A percentile compares a stretch with the other conserved stretches of the same genome.
Conservation (phyloP, 352 stramenopile genomes). For the Achlya hypogyna region DNA sequence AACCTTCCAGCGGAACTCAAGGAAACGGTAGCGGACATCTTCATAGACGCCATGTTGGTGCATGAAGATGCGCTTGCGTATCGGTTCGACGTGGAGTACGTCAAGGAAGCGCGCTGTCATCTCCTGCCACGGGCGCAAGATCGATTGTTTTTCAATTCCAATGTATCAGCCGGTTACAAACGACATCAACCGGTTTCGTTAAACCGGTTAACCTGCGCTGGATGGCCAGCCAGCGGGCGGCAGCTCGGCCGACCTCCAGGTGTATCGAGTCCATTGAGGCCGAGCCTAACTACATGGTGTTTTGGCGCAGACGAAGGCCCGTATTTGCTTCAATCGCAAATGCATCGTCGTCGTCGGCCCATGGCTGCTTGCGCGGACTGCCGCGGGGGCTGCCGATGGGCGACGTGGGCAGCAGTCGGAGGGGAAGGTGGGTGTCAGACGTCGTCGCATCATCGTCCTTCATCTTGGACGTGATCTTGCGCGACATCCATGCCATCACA, state of each 20-base stretch:
- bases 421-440: neutral
- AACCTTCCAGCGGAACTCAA: neutral
- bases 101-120: too few species aligned
- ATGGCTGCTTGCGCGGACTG: conserved; percentile 8
- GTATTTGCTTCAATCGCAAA: neutral
- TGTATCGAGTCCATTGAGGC: too few species aligned
- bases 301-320: conserved; percentile 4
- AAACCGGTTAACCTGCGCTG: too few species aligned
- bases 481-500: conserved; percentile 63
- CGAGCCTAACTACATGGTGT: neutral
- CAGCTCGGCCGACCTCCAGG: too few species aligned
- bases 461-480: conserved; percentile 36
- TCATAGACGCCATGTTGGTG: neutral
- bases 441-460: neutral
- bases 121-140: too few species aligned
- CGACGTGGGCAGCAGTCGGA: neutral
- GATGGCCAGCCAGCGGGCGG: too few species aligned
- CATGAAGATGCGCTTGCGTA: neutral
- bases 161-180: neutral
- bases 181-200: neutral
- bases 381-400: conserved; percentile 14
- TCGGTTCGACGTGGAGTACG: neutral
- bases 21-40: neutral
- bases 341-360: neutral
- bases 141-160: neutral